phyloP scores from a whole-genome alignment of 1,139 yeast species.

The Kodamaea sp. region DNA sequence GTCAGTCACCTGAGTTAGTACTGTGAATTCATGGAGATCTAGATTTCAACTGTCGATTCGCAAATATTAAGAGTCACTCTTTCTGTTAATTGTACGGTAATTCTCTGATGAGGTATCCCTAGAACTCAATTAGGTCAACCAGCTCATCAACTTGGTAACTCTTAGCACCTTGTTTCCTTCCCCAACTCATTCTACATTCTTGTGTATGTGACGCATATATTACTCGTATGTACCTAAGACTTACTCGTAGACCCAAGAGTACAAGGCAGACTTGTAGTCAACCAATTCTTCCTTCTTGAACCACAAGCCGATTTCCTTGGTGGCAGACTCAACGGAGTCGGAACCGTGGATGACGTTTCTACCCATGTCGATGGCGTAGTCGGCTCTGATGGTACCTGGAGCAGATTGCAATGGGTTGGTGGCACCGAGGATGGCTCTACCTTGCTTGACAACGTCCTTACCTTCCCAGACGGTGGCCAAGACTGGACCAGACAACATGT shows the following conservation, averaged over 20 bases:
- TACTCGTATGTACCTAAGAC: no score
- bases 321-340: conserved; percentile 97
- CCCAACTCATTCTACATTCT: no score
- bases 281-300: conserved; percentile 97
- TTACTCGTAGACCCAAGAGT: conserved; percentile 94
- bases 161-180: no score
- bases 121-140: no score
- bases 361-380: conserved; percentile 94
- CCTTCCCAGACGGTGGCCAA: conserved; percentile 99
- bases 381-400: conserved; percentile 99
- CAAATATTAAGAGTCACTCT: no score
- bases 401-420: conserved; percentile 97
- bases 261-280: conserved; percentile 83
- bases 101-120: no score
- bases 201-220: no score
- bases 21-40: no score
- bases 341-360: conserved; percentile 99
- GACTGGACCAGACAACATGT: conserved; percentile 99
- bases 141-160: no score
- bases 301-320: conserved; percentile 96
- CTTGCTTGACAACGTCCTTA: conserved; percentile 98
- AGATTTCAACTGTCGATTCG: no score
- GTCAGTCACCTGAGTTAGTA: no score
- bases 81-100: no score
- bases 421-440: conserved; percentile 97